phyloP scores from a whole-genome alignment of 1,284 basidiomycete genomes.

The Austroboletus niveus region DNA sequence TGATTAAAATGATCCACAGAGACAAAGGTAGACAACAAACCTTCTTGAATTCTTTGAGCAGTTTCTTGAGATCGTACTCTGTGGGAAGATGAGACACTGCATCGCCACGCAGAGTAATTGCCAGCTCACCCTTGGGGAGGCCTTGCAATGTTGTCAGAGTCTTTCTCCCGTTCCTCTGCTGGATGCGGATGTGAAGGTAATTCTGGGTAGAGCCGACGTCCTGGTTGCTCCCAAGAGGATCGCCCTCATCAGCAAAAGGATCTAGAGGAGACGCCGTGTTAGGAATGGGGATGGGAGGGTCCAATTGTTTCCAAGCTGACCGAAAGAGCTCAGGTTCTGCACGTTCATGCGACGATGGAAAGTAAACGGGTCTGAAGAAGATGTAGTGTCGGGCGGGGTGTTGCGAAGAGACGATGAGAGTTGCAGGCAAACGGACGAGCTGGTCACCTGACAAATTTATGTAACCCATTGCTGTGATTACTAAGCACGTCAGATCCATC shows the following conservation, averaged over 20 bases:
- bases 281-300: constrained; percentile 17
- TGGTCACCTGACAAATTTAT: constrained; percentile 21
- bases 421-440: constrained; percentile 18
- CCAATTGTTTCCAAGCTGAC: constrained; percentile 44
- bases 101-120: constrained; percentile 8
- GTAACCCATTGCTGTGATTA: constrained; percentile 24
- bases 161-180: constrained; percentile 99
- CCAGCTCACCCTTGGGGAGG: constrained; percentile 79
- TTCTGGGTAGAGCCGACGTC: constrained; percentile 83
- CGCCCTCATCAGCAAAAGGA: constrained; percentile 92
- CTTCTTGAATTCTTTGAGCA: constrained; percentile 99
- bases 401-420: constrained; percentile 31
- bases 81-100: constrained; percentile 17
- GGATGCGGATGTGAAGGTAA: constrained; percentile 96
- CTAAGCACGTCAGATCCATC: constrained; percentile 17
- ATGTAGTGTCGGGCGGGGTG: constrained; percentile 39
- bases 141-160: constrained; percentile 98
- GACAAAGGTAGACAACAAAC: constrained; percentile 36
- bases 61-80: constrained; percentile 98
- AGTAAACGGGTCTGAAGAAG: constrained; percentile 40
- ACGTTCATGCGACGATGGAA: constrained; percentile 81
- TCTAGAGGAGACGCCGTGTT: constrained; percentile 46
- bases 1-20: constrained; percentile 1
- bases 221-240: constrained; percentile 69
- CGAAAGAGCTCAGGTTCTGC: constrained; percentile 82